Percentiles rank a stretch among this genome's conserved stretches.
phyloP scores from a whole-genome alignment of 2,329 filamentous ascomycete species.

The Dissoconium aciculare region DNA sequence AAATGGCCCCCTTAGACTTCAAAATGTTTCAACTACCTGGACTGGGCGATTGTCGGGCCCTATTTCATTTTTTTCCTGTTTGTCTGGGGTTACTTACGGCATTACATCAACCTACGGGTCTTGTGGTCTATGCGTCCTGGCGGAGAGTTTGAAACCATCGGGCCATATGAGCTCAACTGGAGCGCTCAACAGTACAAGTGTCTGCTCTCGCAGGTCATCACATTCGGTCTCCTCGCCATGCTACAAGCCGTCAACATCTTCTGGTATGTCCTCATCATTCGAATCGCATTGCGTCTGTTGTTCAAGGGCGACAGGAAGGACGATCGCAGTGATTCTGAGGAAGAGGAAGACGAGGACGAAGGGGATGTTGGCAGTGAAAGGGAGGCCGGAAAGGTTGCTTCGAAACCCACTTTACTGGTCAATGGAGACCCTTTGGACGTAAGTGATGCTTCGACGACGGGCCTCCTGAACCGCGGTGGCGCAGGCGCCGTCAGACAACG shows the following conservation, averaged over 20 bases:
- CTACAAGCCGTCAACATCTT: conserved; percentile 67
- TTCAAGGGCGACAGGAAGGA: conserved; percentile 48
- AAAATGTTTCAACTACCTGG: conserved; percentile 82
- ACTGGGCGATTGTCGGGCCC: conserved; percentile 60
- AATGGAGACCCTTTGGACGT: conserved; percentile 10
- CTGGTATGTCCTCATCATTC: conserved; percentile 64
- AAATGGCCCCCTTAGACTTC: conserved; percentile 46
- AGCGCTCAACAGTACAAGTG: conserved; percentile 64
- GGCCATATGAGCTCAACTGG: conserved; percentile 65
- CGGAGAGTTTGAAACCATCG: conserved; percentile 53
- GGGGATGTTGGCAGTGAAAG: conserved; percentile 2
- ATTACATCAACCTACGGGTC: conserved; percentile 68
- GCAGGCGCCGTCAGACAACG: conserved; percentile 2
- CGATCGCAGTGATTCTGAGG: conserved; percentile 59
- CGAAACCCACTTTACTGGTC: conserved; percentile 9
- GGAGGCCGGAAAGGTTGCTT: no score
- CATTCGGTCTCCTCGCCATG: conserved; percentile 45
- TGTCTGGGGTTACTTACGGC: conserved; percentile 79
- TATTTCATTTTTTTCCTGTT: conserved; percentile 74
- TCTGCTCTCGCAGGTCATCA: conserved; percentile 52
- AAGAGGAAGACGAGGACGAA: conserved; percentile 24
- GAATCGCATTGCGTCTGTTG: conserved; percentile 59
- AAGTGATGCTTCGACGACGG: conserved; percentile 10
- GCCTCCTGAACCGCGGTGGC: conserved; percentile 2
- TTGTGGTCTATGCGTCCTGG: conserved; percentile 55